These are phyloP conservation scores for Rostrohypoxylon terebratum DNA, from an alignment of 495 filamentous ascomycete species.

Conservation along the genomic window DNA sequence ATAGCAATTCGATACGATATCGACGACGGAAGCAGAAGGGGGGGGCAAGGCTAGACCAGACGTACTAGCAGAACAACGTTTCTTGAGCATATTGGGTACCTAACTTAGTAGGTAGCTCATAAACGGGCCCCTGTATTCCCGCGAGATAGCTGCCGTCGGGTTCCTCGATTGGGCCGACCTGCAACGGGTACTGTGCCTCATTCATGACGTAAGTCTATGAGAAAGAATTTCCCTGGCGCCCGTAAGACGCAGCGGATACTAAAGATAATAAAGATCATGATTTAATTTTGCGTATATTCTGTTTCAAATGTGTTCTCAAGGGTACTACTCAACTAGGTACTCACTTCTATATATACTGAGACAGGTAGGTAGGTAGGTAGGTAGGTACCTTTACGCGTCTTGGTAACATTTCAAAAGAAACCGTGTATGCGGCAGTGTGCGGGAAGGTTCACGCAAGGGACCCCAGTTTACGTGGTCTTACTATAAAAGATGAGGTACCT, in stretches of 20 bases:
- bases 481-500: neutral
- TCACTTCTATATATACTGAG: too few species aligned
- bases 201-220: slow-evolving; percentile 21
- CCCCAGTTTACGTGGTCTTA: neutral
- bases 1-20: slow-evolving; percentile 34
- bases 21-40: slow-evolving; percentile 20
- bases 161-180: neutral
- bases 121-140: slow-evolving; percentile 3
- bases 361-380: neutral
- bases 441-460: too few species aligned
- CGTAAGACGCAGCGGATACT: slow-evolving; percentile 7
- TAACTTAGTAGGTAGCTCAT: slow-evolving; percentile 20
- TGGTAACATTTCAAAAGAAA: too few species aligned
- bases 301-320: neutral
- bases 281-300: neutral
- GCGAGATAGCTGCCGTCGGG: slow-evolving; percentile 23
- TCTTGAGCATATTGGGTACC: slow-evolving; percentile 20
- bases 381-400: neutral
- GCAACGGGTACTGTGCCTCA: slow-evolving; percentile 13
- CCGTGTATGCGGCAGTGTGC: too few species aligned
- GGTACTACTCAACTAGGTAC: neutral
- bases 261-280: slow-evolving; percentile 15
- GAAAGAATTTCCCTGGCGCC: slow-evolving; percentile 8
- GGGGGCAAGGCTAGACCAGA: slow-evolving; percentile 11
- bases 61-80: slow-evolving; percentile 18